phyloP scores from a whole-genome alignment of 371 early-diverging fungal species.

The Gilbertella persicaria region DNA sequence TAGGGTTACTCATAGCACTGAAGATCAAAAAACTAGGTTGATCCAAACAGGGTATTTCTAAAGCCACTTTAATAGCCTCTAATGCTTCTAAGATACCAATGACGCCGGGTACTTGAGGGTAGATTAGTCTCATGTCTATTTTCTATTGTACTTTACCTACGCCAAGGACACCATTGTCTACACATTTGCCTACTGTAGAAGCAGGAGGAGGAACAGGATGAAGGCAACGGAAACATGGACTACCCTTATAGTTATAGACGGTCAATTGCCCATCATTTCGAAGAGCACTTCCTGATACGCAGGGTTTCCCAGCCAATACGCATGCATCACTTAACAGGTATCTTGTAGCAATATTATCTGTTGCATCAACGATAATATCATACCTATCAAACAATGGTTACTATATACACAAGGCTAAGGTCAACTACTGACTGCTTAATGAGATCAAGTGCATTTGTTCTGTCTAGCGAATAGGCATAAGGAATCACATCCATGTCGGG shows the following conservation, averaged over 20 bases:
- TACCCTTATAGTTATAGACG: slow-evolving; percentile 80
- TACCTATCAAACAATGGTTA: slow-evolving; percentile 48
- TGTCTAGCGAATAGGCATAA: slow-evolving; percentile 62
- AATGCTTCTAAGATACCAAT: slow-evolving; percentile 96
- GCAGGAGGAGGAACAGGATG: slow-evolving; percentile 92
- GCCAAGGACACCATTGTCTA: slow-evolving; percentile 98
- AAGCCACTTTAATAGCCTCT: slow-evolving; percentile 89
- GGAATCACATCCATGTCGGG: slow-evolving; percentile 55
- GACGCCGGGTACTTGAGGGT: slow-evolving; percentile 82
- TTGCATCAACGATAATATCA: slow-evolving; percentile 95
- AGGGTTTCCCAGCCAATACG: slow-evolving; percentile 79
- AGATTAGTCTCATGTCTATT: not conserved
- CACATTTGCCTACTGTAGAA: slow-evolving; percentile 88
- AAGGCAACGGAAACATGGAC: slow-evolving; percentile 98
- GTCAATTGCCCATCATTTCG: slow-evolving; percentile 95
- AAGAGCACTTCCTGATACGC: slow-evolving; percentile 95
- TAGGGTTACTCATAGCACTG: slow-evolving; percentile 70
- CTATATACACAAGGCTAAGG: too few species aligned
- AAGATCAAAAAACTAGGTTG: slow-evolving; percentile 78
- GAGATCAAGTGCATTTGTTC: slow-evolving; percentile 67
- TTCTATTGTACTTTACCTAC: slow-evolving; percentile 50
- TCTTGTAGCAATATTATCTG: slow-evolving; percentile 97
- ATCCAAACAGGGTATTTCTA: slow-evolving; percentile 37
- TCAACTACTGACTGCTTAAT: slow-evolving; percentile 48
- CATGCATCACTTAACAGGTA: slow-evolving; percentile 97